Percentiles rank a stretch among this genome's conserved stretches.
Conservation (phyloP, 169 alveolate species). For the Plasmodium inui region DNA sequence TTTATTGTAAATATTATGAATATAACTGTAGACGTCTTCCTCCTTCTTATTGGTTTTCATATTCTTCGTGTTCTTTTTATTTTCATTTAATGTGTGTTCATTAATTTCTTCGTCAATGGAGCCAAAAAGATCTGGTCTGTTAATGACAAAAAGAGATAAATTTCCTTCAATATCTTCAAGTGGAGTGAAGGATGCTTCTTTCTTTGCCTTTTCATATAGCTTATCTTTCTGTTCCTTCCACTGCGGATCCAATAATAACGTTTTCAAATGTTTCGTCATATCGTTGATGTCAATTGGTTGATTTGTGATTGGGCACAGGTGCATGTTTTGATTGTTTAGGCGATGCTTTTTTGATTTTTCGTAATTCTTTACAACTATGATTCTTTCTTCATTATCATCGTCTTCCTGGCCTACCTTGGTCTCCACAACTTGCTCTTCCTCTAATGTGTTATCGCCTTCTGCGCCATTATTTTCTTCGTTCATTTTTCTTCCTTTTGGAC, state of each 20-base stretch:
- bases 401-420: neutral
- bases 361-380: slow-evolving; percentile 87
- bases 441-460: slow-evolving; percentile 69
- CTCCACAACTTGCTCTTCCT: slow-evolving; percentile 10
- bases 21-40: slow-evolving; percentile 58
- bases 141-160: slow-evolving; percentile 89
- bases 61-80: slow-evolving; percentile 31
- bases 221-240: slow-evolving; percentile 94
- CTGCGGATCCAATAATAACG: slow-evolving; percentile 96
- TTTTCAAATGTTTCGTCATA: slow-evolving; percentile 94
- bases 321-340: slow-evolving; percentile 82
- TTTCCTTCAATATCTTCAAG: slow-evolving; percentile 90
- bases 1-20: slow-evolving; percentile 52
- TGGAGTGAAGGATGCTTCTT: slow-evolving; percentile 91
- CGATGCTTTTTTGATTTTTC: slow-evolving; percentile 83
- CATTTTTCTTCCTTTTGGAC: slow-evolving; percentile 9
- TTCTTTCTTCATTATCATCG: slow-evolving; percentile 87
- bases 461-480: slow-evolving; percentile 43
- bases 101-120: slow-evolving; percentile 91
- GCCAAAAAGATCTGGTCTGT: slow-evolving; percentile 93
- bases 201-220: slow-evolving; percentile 89
- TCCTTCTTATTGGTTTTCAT: slow-evolving; percentile 19
- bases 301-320: slow-evolving; percentile 96
- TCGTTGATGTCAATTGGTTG: slow-evolving; percentile 93
- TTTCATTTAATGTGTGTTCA: slow-evolving; percentile 61